These are phyloP conservation scores for Pseudoscleropodium purum DNA, from an alignment of 225 moss, liverwort and hornwort genomes.

Conservation along the genomic window DNA sequence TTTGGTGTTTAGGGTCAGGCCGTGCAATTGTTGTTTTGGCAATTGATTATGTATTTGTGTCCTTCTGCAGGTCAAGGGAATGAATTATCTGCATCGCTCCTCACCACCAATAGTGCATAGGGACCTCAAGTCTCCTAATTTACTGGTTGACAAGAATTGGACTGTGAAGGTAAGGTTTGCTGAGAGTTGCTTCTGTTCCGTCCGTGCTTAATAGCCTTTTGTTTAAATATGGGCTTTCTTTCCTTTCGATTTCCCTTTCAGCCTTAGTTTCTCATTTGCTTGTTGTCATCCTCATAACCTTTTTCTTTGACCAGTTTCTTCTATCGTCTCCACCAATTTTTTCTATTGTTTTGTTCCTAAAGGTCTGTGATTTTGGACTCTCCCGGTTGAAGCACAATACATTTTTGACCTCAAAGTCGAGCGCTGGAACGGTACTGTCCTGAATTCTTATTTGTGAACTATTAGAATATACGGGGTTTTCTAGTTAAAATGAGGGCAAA, in stretches of 20 bases:
- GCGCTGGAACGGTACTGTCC: conserved; percentile 79
- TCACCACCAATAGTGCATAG: conserved; percentile 91
- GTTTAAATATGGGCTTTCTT: background rate
- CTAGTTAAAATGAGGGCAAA: background rate
- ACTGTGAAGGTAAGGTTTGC: conserved; percentile 73
- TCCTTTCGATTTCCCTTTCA: background rate
- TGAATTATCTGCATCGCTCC: conserved; percentile 97
- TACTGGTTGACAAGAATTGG: conserved; percentile 99
- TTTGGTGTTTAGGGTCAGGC: background rate
- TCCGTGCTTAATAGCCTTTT: background rate
- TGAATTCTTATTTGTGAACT: background rate
- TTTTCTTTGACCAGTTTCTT: background rate
- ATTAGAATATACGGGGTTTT: background rate
- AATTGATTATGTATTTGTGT: background rate
- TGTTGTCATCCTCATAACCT: background rate
- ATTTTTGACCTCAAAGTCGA: conserved; percentile 84
- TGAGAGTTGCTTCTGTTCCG: background rate
- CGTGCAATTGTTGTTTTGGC: background rate
- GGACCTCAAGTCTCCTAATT: conserved; percentile 91
- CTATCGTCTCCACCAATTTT: background rate
- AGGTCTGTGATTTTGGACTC: conserved; percentile 95
- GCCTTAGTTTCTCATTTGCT: background rate
- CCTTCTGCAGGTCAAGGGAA: conserved; percentile 73
- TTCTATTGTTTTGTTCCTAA: background rate
- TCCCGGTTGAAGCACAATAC: conserved; percentile 87